A percentile compares a stretch with the other conserved stretches of the same genome.
Conservation (phyloP, 2,329 filamentous ascomycete species). For the Helotiales sp. region DNA sequence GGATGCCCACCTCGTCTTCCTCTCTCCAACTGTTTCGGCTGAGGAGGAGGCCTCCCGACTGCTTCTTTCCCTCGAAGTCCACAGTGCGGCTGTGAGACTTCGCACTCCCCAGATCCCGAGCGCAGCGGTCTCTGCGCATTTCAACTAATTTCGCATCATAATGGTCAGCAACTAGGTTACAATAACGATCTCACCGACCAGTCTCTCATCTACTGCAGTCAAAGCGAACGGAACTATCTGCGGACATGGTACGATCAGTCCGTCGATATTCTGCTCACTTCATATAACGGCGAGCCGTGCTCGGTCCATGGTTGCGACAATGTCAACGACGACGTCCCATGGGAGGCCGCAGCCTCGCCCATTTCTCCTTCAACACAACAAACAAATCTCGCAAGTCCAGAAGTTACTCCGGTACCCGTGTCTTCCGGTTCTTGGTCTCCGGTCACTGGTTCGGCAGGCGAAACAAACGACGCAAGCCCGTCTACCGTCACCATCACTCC, state of each 20-base stretch:
- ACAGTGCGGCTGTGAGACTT: conserved; percentile 23
- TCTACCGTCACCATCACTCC: conserved; percentile 9
- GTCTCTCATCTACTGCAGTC: conserved; percentile 18
- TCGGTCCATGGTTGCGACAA: conserved; percentile 16
- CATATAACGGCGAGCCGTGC: conserved; percentile 25
- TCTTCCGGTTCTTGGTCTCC: background rate
- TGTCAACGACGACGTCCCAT: conserved; percentile 16
- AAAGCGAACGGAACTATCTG: conserved; percentile 15
- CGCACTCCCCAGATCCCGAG: conserved; percentile 13
- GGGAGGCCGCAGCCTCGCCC: conserved; percentile 21
- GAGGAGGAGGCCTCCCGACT: conserved; percentile 15
- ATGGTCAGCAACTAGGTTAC: conserved; percentile 29
- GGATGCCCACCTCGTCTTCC: background rate
- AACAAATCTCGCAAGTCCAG: conserved; percentile 4
- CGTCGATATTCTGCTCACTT: conserved; percentile 20
- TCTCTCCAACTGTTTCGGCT: conserved; percentile 10
- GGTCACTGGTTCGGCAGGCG: background rate
- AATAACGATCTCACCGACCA: conserved; percentile 22
- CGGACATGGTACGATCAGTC: conserved; percentile 17
- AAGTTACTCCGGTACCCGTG: background rate
- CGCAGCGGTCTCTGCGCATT: conserved; percentile 26
- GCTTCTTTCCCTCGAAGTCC: conserved; percentile 19
- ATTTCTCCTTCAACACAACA: conserved; percentile 15
- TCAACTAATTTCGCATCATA: conserved; percentile 19
- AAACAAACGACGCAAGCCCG: conserved; percentile 3